Evolutionary conservation across 805 yeast species (phyloP), one percentile per base, ranked within the genome.

Genomic region (Candida xiaguanensis): DNA sequence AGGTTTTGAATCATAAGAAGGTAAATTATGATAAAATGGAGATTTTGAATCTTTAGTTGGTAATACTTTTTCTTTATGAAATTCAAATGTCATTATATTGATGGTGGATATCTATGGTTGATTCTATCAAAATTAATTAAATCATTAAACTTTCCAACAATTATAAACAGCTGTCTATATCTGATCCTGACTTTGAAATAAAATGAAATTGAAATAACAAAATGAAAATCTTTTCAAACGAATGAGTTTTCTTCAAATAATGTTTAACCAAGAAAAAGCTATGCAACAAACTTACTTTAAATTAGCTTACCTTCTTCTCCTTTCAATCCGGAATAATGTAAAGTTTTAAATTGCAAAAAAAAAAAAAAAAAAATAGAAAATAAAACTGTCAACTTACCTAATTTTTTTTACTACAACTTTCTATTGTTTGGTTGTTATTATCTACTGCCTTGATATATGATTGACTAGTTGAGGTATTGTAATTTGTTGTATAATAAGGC

Each of bases 1-100:
- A 3, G 74, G 74, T 38, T 52, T 59, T 30, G 70, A 48, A 38
- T 65, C 70, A 37, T 46, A 56, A 2, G 55, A 32, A 3, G 74
- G 74, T n/a, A 67, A 52, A 38, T 65, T 65, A 38, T 59, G 46
- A 43, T 51, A 60, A 52, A 61, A 69, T 9, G 74, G 74, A 12
- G 67, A 59, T 33, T 51, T 45, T 22, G 59, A 58, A 40, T 69
- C 60, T 7, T 59, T 30, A 1, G 65, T 45, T 3, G 70, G 70
- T 22, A 65, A 48, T 7, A 63, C 52, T 14, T 50, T 41, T 30
- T 60, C 59, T 27, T 39, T 42, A 9, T n/a, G 24, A 25, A 45
- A 45, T 2, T 28, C 12, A 16, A 31, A 36, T 3, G 34, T 22
- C 34, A 36, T 36, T 26, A 11, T 12, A 26, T 11, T 26, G 29